Evolutionary conservation across 108 stramenopile species (phyloP), one percentile per base, ranked within the genome.

Genomic region (Epithemia pelagica): DNA sequence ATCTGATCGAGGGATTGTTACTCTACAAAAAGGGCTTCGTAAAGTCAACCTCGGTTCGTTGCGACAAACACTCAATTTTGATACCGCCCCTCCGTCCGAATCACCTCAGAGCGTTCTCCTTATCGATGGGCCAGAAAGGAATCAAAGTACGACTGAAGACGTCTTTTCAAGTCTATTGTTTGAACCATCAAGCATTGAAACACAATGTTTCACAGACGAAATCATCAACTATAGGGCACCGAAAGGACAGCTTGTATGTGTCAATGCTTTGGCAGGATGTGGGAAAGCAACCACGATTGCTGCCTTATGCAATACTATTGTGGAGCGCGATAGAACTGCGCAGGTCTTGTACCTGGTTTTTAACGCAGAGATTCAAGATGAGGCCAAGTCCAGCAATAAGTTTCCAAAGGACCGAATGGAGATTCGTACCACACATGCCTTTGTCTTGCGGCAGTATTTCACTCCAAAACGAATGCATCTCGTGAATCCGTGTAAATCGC

Each of bases 401-500:
- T 76, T 76, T 46, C 75, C 70, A 2, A 70, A 70, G 32, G 0
- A 52, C 10, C 18, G 33, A 22, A 64, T 76, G 59, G 70, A 76
- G 65, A 76, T 76, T 46, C 23, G 70, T 20, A 76, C 75, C 23
- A 76, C 70, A 15, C 70, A 70, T 71, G 31, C 69, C 10, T 71
- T 30, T 46, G 75, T 61, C 7, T 58, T 67, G 22, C 2, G 70
- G 28, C 58, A 66, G 30, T 76, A 56, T 23, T 76, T 76, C 70
- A 58, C 64, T 20, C 28, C 61, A 15, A 56, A 62, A 1, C n/a
- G 53, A 21, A 51, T 63, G 68, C 29, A 33, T 52, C 30, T 33
- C 5, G 37, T 46, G 37, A 46, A 46, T 5, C 37, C 37, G 10
- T 46, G 37, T 46, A 15, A 5, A 5, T 10, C 10, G 10, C 5